These are phyloP conservation scores for Dalbergia cultrata DNA, from an alignment of 306 rosid genomes.

Conservation along the genomic window DNA sequence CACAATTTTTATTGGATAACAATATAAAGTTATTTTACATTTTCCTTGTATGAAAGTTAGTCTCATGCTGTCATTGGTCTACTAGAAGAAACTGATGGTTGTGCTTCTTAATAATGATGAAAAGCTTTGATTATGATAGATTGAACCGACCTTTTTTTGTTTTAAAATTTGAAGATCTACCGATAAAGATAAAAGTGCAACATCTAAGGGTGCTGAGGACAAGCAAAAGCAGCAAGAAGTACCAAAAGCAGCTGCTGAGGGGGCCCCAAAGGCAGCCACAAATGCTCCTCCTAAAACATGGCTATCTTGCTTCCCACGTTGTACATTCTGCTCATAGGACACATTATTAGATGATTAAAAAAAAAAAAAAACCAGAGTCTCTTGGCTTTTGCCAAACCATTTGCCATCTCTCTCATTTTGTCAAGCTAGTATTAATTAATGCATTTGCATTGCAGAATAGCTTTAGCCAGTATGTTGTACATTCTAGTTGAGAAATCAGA, in stretches of 20 bases:
- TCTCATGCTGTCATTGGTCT: no score
- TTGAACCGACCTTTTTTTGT: conserved; percentile 28
- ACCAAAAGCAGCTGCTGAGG: conserved; percentile 35
- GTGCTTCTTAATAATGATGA: background rate
- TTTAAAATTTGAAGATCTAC: conserved; percentile 54
- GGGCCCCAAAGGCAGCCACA: conserved; percentile 37
- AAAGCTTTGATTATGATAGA: background rate
- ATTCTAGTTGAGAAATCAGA: conserved; percentile 35
- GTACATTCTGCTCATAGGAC: conserved; percentile 49
- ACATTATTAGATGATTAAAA: conserved; percentile 17
- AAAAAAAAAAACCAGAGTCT: background rate
- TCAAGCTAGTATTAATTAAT: conserved; percentile 27
- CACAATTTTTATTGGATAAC: no score
- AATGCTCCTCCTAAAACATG: conserved; percentile 32
- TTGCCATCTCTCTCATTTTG: background rate
- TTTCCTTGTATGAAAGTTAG: no score
- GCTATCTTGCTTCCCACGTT: conserved; percentile 69
- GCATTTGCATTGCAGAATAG: conserved; percentile 36
- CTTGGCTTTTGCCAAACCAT: conserved; percentile 13
- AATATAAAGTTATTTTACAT: no score
- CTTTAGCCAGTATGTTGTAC: conserved; percentile 17
- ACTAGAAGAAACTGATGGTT: background rate
- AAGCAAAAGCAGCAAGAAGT: conserved; percentile 48
- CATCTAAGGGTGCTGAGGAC: conserved; percentile 45
- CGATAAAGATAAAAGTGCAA: conserved; percentile 49